Percentiles rank a stretch among this genome's conserved stretches.
These are phyloP conservation scores for Petrea volubilis DNA, from an alignment of 257 asterid genomes.

Conservation along the genomic window DNA sequence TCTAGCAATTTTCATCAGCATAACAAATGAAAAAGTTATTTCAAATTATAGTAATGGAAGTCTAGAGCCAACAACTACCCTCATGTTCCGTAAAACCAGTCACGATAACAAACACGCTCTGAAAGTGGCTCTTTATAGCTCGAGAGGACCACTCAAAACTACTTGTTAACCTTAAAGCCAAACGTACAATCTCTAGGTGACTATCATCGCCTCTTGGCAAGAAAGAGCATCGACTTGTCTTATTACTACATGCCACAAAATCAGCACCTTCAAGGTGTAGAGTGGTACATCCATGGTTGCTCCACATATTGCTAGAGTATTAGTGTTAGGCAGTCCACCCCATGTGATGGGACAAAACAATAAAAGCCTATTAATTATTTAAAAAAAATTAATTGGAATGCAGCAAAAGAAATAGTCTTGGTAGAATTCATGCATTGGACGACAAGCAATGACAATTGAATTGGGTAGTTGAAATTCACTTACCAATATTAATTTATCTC, in stretches of 20 bases:
- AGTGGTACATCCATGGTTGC: background rate
- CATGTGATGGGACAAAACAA: too few species aligned
- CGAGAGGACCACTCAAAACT: background rate
- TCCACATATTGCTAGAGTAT: background rate
- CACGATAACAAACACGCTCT: background rate
- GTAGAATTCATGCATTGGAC: too few species aligned
- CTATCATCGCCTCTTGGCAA: background rate
- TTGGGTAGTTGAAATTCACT: too few species aligned
- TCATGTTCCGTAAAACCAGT: background rate
- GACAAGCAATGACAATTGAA: too few species aligned
- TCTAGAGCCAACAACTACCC: background rate
- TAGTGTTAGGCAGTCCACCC: too few species aligned
- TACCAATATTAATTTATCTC: too few species aligned
- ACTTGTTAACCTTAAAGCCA: background rate
- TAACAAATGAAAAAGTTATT: background rate
- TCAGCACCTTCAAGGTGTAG: background rate
- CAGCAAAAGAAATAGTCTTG: too few species aligned
- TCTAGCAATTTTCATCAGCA: background rate
- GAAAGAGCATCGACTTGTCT: background rate
- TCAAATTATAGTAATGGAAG: background rate
- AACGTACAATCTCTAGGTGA: background rate
- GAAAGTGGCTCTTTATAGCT: background rate
- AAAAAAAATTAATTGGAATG: too few species aligned
- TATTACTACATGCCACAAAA: background rate
- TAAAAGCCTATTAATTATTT: too few species aligned